Conservation (phyloP, 768 basidiomycete species). For the Dictyophora rubrovolvata region DNA sequence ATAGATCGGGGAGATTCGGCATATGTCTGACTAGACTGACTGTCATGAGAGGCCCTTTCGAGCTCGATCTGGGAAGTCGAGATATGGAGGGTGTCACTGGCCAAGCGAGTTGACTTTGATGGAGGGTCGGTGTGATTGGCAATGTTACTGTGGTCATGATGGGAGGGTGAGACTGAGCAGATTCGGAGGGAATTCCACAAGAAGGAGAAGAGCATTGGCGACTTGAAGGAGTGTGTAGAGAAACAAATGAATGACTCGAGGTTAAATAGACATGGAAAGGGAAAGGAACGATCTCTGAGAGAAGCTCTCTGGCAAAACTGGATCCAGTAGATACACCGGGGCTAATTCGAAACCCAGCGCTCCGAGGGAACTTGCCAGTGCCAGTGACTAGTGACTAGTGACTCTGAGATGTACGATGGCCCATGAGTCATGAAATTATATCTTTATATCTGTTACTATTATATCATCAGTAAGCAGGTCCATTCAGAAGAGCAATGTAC, state of each 20-base stretch:
- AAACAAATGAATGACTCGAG: background rate
- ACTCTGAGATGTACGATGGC: too few relatives aligned
- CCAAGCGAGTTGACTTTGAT: background rate
- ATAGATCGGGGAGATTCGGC: background rate
- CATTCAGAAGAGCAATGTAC: too few relatives aligned
- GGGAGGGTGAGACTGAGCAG: too few relatives aligned
- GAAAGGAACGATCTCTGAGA: background rate
- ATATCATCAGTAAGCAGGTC: too few relatives aligned
- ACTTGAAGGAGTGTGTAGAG: background rate
- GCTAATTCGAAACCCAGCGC: too few relatives aligned
- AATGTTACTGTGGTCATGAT: background rate
- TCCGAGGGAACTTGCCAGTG: too few relatives aligned
- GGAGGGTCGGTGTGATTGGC: background rate
- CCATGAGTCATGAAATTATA: too few relatives aligned
- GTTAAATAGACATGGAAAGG: background rate
- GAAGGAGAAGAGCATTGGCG: background rate
- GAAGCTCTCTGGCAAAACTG: background rate
- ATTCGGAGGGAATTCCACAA: background rate
- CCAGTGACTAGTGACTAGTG: too few relatives aligned
- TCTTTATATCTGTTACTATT: too few relatives aligned
- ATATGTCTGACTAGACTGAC: constrained; percentile 2
- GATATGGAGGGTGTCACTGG: constrained; percentile 1
- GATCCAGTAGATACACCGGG: too few relatives aligned
- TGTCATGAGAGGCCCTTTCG: background rate
- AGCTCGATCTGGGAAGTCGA: background rate